Base-by-base conservation (phyloP, 2,329 filamentous ascomycete genomes). In the Xylaria polymorpha region DNA sequence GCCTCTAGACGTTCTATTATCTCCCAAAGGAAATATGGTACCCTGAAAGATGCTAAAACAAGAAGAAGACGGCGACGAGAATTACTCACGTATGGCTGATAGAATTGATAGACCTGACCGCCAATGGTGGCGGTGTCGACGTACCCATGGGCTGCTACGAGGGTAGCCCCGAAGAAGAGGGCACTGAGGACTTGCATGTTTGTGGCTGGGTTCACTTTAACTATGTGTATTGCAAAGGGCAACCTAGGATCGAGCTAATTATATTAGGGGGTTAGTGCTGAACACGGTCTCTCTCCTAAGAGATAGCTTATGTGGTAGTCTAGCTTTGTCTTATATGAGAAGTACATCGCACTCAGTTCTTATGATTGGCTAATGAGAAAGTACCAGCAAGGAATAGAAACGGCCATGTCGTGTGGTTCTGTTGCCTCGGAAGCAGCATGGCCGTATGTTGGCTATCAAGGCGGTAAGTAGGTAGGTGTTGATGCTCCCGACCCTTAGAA, bases 141-240 rank as follows among this genome's bases (percentile, higher is more conserved):
- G 68, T 83, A 83, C 43, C 85, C 85, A 69, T 87, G 85, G 56
- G 81, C 84, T 35, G 83, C 80, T 61, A 82, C 83, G 64, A 82
- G 73, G 70, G 81, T 79, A 61, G 81, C 81, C 20, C 76, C 66
- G 61, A 76, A 73, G 66, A 79, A 63, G 61, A 80, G 22, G 73
- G 77, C 68, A 69, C 71, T 50, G 69, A 80, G n/a, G 43, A 74
- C 70, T 71, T 76, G 77, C 78, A 79, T 79, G 5, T 41, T 61
- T 41, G 15, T n/a, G 32, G 18, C 41, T 25, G 18, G 20, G 37
- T 6, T 32, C 12, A 10, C 22, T 53, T 48, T 2, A 29, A 32
- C n/a, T n/a, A 55, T 9, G 3, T n/a, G 44, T 15, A 6, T 41
- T 15, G 10, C 12, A 53, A 25, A 62, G n/a, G 1, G 20, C 35